phyloP scores from a whole-genome alignment of 1,284 basidiomycete species.

The Tranzscheliella williamsii region DNA sequence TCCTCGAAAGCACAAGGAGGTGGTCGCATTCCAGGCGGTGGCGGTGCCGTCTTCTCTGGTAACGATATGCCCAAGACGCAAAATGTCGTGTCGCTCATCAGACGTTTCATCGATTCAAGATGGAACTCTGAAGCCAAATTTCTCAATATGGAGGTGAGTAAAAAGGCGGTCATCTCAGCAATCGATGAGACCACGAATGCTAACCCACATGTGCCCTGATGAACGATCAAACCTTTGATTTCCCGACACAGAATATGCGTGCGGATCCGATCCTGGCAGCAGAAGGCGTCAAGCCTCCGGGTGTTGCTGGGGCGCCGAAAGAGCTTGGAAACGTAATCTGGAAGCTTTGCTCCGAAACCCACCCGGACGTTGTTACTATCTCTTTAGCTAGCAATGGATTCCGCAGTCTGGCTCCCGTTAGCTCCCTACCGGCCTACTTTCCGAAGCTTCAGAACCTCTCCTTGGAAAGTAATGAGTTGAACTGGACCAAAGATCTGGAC shows the following conservation, averaged over 20 bases:
- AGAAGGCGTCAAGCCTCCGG: slow-evolving; percentile 71
- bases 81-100: slow-evolving; percentile 40
- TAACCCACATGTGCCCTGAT: too few species aligned
- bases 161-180: too few species aligned
- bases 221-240: too few species aligned
- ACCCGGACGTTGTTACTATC: slow-evolving; percentile 67
- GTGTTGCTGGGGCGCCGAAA: slow-evolving; percentile 67
- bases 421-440: slow-evolving; percentile 62
- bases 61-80: slow-evolving; percentile 37
- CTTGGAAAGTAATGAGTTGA: slow-evolving; percentile 65
- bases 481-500: slow-evolving; percentile 56
- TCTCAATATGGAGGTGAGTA: slow-evolving; percentile 69
- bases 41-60: slow-evolving; percentile 26
- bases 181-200: too few species aligned
- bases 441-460: slow-evolving; percentile 72
- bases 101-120: slow-evolving; percentile 45
- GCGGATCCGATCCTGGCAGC: slow-evolving; percentile 74
- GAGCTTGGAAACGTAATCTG: slow-evolving; percentile 79
- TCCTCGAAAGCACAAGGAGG: slow-evolving; percentile 36
- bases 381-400: slow-evolving; percentile 48
- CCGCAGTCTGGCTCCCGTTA: slow-evolving; percentile 36
- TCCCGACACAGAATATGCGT: slow-evolving; percentile 68
- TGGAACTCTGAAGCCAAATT: slow-evolving; percentile 64
- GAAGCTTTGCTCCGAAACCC: slow-evolving; percentile 77
- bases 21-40: slow-evolving; percentile 38